Percentiles rank a stretch among this genome's conserved stretches.
Evolutionary conservation across 164 flowering plant genomes (phyloP).

Genomic region (Sextonia rubra): DNA sequence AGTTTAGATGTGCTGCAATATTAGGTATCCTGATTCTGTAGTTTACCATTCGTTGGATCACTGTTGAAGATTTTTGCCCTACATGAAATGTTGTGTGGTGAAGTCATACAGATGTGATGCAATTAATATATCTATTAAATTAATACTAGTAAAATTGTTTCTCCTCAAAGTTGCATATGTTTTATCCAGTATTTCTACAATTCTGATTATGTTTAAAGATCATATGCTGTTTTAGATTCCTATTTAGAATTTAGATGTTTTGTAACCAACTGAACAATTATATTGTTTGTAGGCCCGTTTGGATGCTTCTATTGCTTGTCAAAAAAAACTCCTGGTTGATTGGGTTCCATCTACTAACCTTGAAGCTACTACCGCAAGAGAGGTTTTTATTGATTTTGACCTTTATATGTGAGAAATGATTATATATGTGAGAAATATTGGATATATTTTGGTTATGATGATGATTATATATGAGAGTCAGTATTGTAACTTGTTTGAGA

Average conservation of each 20-base stretch:
- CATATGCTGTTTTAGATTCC: not conserved
- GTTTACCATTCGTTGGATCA: not conserved
- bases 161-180: not conserved
- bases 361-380: constrained; percentile 55
- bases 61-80: not conserved
- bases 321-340: constrained; percentile 57
- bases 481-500: not conserved
- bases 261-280: not conserved
- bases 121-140: too few species aligned
- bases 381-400: constrained; percentile 36
- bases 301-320: constrained; percentile 87
- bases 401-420: not conserved
- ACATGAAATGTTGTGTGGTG: not conserved
- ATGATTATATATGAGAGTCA: not conserved
- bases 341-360: constrained; percentile 93
- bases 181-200: too few species aligned
- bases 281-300: constrained; percentile 64
- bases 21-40: not conserved
- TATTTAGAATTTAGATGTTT: too few species aligned
- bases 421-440: too few species aligned
- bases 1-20: not conserved
- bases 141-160: not conserved
- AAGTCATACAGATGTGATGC: not conserved
- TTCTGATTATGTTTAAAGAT: not conserved
- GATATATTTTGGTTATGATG: too few species aligned